Evolutionary conservation across 1,284 basidiomycete species (phyloP).

Genomic region (Pyrrhoderma lamaoense): DNA sequence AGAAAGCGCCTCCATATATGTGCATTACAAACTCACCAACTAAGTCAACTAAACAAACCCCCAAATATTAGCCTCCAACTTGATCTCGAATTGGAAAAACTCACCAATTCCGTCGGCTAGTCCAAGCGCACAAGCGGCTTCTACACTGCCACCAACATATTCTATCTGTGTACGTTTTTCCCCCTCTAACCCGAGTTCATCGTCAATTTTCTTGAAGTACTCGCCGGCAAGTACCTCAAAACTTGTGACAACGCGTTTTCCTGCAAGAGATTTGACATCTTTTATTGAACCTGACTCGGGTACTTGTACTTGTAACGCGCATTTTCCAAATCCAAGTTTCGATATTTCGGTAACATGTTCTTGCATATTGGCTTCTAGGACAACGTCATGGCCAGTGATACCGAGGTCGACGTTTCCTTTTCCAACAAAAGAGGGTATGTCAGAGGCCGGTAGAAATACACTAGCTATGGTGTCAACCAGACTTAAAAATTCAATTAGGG

Average conservation of each 20-base stretch:
- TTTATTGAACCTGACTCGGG: conserved; percentile 73
- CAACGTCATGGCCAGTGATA: conserved; percentile 96
- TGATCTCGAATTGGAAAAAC: conserved; percentile 25
- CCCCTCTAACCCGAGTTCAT: conserved; percentile 40
- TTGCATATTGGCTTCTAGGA: conserved; percentile 83
- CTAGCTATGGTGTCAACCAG: conserved; percentile 37
- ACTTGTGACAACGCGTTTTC: conserved; percentile 89
- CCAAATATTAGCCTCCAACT: conserved; percentile 15
- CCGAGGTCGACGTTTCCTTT: conserved; percentile 94
- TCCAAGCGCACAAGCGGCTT: conserved; percentile 95
- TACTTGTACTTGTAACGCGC: conserved; percentile 90
- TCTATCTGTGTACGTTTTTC: conserved; percentile 74
- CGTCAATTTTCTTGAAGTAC: conserved; percentile 77
- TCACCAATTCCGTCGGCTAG: conserved; percentile 94
- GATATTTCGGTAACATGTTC: conserved; percentile 74
- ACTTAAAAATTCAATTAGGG: conserved; percentile 5
- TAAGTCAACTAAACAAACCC: conserved; percentile 62
- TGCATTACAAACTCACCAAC: conserved; percentile 57
- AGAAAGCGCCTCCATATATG: not conserved
- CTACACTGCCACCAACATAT: conserved; percentile 96
- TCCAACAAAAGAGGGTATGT: conserved; percentile 98
- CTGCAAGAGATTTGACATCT: conserved; percentile 73
- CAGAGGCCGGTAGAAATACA: conserved; percentile 93
- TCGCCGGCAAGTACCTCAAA: conserved; percentile 83
- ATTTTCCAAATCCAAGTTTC: conserved; percentile 91